Percentiles rank a stretch among this genome's conserved stretches.
Evolutionary conservation across 352 stramenopile genomes (phyloP).

Genomic region (Phytophthora idaei): DNA sequence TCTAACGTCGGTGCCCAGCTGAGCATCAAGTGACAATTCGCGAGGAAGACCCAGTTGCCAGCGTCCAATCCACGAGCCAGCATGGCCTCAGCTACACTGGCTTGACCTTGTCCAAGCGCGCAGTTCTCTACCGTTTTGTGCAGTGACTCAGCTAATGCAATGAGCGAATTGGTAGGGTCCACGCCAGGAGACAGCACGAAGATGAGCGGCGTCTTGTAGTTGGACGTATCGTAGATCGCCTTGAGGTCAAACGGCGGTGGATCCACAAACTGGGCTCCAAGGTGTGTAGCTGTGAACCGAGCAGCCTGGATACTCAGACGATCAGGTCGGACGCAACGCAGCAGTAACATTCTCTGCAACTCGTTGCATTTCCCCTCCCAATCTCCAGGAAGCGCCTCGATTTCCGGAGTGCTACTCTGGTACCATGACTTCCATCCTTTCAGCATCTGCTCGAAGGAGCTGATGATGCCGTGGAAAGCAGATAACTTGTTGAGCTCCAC

Average conservation of each 20-base stretch:
- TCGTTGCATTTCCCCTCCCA: conserved; percentile 94
- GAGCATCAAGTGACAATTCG: conserved; percentile 96
- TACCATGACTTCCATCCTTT: conserved; percentile 88
- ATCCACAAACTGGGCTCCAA: conserved; percentile 93
- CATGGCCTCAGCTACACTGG: conserved; percentile 89
- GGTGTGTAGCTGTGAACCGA: conserved; percentile 91
- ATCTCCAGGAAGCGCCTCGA: conserved; percentile 90
- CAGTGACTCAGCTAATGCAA: conserved; percentile 81
- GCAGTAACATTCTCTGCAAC: conserved; percentile 93
- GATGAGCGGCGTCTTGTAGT: conserved; percentile 92
- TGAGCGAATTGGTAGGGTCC: conserved; percentile 93
- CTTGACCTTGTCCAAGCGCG: conserved; percentile 94
- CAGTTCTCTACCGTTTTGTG: conserved; percentile 92
- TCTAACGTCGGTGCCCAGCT: conserved; percentile 95
- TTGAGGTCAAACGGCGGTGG: conserved; percentile 93
- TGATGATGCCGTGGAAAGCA: conserved; percentile 88
- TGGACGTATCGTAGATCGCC: conserved; percentile 90
- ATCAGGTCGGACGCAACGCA: conserved; percentile 93
- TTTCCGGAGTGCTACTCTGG: conserved; percentile 89
- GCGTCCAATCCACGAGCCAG: conserved; percentile 84
- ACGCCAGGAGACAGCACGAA: conserved; percentile 96
- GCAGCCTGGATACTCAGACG: conserved; percentile 91
- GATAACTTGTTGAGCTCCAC: conserved; percentile 93
- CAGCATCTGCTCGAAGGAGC: conserved; percentile 89
- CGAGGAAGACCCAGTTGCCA: conserved; percentile 95